Percentiles rank a stretch among this genome's conserved stretches.
Evolutionary conservation across 2,329 filamentous ascomycete genomes (phyloP).

Genomic region (Sporothrix dimorphospora): DNA sequence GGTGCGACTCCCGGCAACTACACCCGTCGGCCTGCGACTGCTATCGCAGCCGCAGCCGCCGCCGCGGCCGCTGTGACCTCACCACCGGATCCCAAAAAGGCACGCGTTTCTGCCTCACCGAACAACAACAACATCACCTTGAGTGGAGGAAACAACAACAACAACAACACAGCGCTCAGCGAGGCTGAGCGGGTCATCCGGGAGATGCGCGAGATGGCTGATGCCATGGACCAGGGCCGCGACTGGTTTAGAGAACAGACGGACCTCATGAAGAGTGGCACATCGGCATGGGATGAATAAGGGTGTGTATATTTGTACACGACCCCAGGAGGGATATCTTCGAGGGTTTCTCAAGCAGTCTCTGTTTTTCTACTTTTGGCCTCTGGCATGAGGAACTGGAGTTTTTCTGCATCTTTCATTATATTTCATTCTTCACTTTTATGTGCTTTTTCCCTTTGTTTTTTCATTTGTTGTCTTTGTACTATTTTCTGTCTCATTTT

Average conservation of each 20-base stretch:
- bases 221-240: slow-evolving; percentile 52
- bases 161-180: slow-evolving; percentile 1
- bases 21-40: not conserved
- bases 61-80: not conserved
- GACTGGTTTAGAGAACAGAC: slow-evolving; percentile 53
- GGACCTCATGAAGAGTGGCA: slow-evolving; percentile 41
- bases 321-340: not conserved
- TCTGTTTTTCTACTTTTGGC: not conserved
- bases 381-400: slow-evolving; percentile 13
- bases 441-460: not conserved
- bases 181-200: slow-evolving; percentile 44
- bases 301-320: not conserved
- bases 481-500: not conserved
- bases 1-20: not conserved
- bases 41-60: not conserved
- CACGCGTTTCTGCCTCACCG: slow-evolving; percentile 3
- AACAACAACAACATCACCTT: not conserved
- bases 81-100: slow-evolving; percentile 27
- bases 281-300: slow-evolving; percentile 28
- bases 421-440: not conserved
- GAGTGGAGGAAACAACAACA: not conserved
- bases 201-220: slow-evolving; percentile 48
- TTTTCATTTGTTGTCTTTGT: slow-evolving; percentile 11
- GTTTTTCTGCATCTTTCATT: not conserved
- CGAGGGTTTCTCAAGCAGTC: not conserved